A percentile compares a stretch with the other conserved stretches of the same genome.
Conservation (phyloP, 352 stramenopile species). For the Globisporangium cylindrosporum region DNA sequence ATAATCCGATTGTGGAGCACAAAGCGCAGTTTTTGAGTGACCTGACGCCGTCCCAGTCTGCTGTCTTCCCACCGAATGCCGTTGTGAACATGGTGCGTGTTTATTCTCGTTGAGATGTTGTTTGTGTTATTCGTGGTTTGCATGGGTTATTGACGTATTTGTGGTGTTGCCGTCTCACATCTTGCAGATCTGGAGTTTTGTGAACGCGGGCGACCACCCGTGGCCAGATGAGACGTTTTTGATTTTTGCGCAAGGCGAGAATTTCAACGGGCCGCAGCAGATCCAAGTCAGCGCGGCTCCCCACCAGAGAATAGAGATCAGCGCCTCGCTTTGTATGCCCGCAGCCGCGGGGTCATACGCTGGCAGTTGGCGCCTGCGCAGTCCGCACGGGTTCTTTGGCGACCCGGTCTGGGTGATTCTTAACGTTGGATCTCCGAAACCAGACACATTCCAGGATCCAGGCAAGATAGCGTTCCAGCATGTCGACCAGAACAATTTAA, state of each 20-base stretch:
- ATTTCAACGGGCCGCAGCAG: constrained; percentile 54
- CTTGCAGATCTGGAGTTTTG: constrained; percentile 71
- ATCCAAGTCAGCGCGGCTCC: constrained; percentile 41
- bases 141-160: neutral
- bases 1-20: constrained; percentile 24
- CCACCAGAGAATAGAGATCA: constrained; percentile 63
- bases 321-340: constrained; percentile 55
- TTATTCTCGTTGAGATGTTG: constrained; percentile 1
- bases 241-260: constrained; percentile 65
- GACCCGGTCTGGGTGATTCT: constrained; percentile 78
- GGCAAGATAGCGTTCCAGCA: constrained; percentile 18
- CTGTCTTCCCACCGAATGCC: constrained; percentile 44
- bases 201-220: constrained; percentile 50
- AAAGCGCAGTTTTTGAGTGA: constrained; percentile 69
- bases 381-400: constrained; percentile 61
- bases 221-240: constrained; percentile 64
- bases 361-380: constrained; percentile 73
- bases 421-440: constrained; percentile 42
- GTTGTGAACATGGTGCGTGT: constrained; percentile 57
- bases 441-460: constrained; percentile 22
- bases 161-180: neutral
- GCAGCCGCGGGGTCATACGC: constrained; percentile 54
- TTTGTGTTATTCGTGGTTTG: neutral
- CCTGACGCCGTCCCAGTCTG: constrained; percentile 53
- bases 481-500: constrained; percentile 4